phyloP scores from a whole-genome alignment of 2,329 filamentous ascomycete genomes.

The Torrubiella hemipterigena region DNA sequence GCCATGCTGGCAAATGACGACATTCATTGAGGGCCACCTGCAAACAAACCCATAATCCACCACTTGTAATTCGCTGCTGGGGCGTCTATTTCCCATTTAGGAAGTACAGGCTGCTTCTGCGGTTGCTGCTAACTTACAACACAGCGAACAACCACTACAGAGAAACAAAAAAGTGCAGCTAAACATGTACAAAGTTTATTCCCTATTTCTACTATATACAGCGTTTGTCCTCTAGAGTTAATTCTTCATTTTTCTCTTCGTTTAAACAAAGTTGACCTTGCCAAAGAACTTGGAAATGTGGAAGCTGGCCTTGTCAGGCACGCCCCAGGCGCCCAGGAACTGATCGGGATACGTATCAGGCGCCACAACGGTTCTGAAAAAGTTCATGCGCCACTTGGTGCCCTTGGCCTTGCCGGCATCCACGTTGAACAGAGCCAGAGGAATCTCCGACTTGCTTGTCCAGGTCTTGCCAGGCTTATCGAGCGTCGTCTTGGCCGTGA shows the following conservation, averaged over 20 bases:
- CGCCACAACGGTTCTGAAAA: slow-evolving; percentile 33
- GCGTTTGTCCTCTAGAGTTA: too few relatives aligned
- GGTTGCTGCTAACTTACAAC: not conserved
- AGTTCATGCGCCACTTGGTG: slow-evolving; percentile 39
- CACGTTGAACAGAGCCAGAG: slow-evolving; percentile 37
- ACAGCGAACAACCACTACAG: not conserved
- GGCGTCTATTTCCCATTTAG: not conserved
- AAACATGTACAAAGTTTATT: not conserved
- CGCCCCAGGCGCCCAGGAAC: slow-evolving; percentile 31
- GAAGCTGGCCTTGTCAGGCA: slow-evolving; percentile 31
- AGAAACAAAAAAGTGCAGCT: not conserved
- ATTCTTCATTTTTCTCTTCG: too few relatives aligned
- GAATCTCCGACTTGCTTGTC: slow-evolving; percentile 28
- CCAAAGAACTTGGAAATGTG: slow-evolving; percentile 35
- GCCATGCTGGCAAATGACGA: too few relatives aligned
- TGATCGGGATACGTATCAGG: slow-evolving; percentile 30
- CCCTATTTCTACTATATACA: too few relatives aligned
- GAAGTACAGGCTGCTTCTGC: not conserved
- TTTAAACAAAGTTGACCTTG: slow-evolving; percentile 24
- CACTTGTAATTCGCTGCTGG: not conserved
- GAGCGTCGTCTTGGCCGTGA: slow-evolving; percentile 26
- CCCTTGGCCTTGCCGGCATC: slow-evolving; percentile 27
- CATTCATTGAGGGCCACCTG: too few relatives aligned
- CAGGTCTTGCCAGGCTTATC: slow-evolving; percentile 23
- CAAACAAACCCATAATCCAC: too few relatives aligned